phyloP scores from a whole-genome alignment of 106 monocot species.

The Dioscorea dumetorum region DNA sequence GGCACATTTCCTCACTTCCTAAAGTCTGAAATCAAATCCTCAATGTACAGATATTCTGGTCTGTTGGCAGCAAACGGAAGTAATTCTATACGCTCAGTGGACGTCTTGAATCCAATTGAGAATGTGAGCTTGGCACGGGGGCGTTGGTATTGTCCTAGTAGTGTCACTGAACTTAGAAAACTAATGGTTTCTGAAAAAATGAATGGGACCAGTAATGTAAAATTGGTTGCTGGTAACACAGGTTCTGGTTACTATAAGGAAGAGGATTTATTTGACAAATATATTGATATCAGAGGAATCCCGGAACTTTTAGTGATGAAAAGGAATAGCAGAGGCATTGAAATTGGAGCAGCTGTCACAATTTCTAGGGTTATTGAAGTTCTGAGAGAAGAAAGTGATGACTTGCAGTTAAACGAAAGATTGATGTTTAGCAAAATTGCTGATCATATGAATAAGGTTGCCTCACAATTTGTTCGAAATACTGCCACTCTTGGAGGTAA shows the following conservation, averaged over 20 bases:
- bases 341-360: conserved; percentile 63
- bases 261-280: conserved; percentile 31
- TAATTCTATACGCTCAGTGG: not conserved
- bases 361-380: conserved; percentile 60
- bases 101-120: not conserved
- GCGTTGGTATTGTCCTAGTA: conserved; percentile 38
- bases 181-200: conserved; percentile 18
- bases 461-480: conserved; percentile 67
- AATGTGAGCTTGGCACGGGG: not conserved
- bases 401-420: not conserved
- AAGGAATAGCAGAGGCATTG: conserved; percentile 27
- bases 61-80: not conserved
- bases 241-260: conserved; percentile 66
- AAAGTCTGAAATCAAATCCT: conserved; percentile 46
- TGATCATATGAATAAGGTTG: conserved; percentile 69
- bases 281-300: conserved; percentile 56
- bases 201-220: conserved; percentile 5
- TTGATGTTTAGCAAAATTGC: conserved; percentile 54
- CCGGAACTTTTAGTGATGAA: conserved; percentile 48
- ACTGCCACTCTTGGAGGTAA: conserved; percentile 85
- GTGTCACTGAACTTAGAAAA: conserved; percentile 30
- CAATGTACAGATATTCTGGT: not conserved
- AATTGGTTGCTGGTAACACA: conserved; percentile 72
- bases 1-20: conserved; percentile 68
- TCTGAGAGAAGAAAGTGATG: conserved; percentile 27